Base-by-base conservation (phyloP, 371 early-diverging fungal genomes). In the Lichtheimia ornata region DNA sequence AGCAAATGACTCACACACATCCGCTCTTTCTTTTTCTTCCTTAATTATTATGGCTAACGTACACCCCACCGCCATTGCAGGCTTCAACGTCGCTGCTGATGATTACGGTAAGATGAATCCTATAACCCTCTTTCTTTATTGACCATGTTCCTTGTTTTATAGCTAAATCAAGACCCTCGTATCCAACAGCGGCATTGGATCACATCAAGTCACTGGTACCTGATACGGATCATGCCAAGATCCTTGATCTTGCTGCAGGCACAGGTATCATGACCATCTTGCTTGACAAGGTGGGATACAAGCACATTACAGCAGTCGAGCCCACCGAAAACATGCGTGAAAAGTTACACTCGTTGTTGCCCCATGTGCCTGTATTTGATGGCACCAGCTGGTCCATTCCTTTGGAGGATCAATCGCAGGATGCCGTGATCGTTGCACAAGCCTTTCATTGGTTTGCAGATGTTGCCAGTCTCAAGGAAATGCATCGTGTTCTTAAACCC, bases 361-460 rank as follows among this genome's bases (percentile, higher is more conserved):
- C 78, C n/a, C 49, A 62, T 5, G 67, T 74, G 4, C 44, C 40
- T 13, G 67, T 69, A 14, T 13, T 73, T 1, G 52, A 80, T 30
- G 85, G 83, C 2, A 83, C 79, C 4, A 60, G 82, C 7, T 75
- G 71, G 71, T 56, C 66, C 5, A 80, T 82, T 28, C 82, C 84
- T 5, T 51, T 82, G 0, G 56, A 71, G 2, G 49, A 55, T 20
- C 64, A 59, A 7, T 77, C 82, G 4, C 74, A 81, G 24, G 78
- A 82, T 28, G 69, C 63, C 3, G 73, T 85, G 2, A 60, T 77
- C 14, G 62, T 82, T 15, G 85, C 84, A 13, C 85, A 85, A 55
- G 81, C 83, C 6, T 85, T 84, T 43, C 85, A 85, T 53, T 85
- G 85, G 85, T 85, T 83, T 66, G 81, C 76, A 47, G 72, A 77